A percentile compares a stretch with the other conserved stretches of the same genome.
Conservation (phyloP, 1,284 basidiomycete species). For the Mycosarcoma maydis region DNA sequence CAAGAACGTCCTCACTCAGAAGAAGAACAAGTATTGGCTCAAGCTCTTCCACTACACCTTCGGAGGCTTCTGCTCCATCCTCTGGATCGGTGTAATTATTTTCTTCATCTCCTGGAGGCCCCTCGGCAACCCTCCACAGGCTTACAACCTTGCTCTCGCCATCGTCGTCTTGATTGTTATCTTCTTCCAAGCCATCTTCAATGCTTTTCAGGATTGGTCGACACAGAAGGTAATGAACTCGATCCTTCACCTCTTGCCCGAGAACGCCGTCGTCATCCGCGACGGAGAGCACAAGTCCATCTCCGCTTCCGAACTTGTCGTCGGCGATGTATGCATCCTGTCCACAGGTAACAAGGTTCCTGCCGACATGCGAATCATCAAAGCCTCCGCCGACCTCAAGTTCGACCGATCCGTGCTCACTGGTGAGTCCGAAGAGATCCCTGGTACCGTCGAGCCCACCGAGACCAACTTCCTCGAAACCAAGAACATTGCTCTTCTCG, state of each 20-base stretch:
- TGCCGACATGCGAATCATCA: slow-evolving; percentile 69
- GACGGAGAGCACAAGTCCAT: slow-evolving; percentile 73
- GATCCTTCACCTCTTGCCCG: slow-evolving; percentile 71
- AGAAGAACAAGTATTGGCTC: slow-evolving; percentile 70
- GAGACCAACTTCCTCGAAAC: slow-evolving; percentile 71
- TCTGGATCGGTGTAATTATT: slow-evolving; percentile 72
- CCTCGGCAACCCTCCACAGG: slow-evolving; percentile 71
- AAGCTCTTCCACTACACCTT: slow-evolving; percentile 72
- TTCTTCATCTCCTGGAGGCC: slow-evolving; percentile 72
- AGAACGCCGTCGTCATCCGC: slow-evolving; percentile 73
- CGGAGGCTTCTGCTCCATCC: slow-evolving; percentile 73
- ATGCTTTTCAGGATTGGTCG: slow-evolving; percentile 68
- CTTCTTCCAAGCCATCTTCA: slow-evolving; percentile 69
- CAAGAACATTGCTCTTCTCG: slow-evolving; percentile 75
- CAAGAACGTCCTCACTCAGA: slow-evolving; percentile 71
- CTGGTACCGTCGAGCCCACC: slow-evolving; percentile 71
- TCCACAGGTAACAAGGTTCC: slow-evolving; percentile 70
- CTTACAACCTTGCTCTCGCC: slow-evolving; percentile 70
- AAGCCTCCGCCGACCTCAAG: slow-evolving; percentile 71
- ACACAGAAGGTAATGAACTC: slow-evolving; percentile 67
- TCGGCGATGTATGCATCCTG: slow-evolving; percentile 74
- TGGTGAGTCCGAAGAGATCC: slow-evolving; percentile 73
- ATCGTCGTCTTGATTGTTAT: slow-evolving; percentile 68
- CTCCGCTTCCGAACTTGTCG: slow-evolving; percentile 75
- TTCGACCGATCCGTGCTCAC: slow-evolving; percentile 77